Evolutionary conservation across 1,284 basidiomycete species (phyloP).

Genomic region (Fomitopsis schrenkii): DNA sequence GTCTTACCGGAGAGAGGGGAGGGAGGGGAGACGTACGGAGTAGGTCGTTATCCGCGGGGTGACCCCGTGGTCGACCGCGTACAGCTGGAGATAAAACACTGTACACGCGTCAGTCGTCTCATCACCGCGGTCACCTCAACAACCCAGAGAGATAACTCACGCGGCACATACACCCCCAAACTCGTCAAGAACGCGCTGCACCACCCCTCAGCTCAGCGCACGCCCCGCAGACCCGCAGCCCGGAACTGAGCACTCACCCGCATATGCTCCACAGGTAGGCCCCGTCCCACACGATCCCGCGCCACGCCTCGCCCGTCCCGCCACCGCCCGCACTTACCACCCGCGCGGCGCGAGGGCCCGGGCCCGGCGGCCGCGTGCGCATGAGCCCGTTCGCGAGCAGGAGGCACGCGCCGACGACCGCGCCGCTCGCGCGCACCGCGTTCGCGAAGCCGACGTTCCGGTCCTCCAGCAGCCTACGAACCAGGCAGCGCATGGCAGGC

Average conservation of each 20-base stretch:
- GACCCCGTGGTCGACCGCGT: constrained; percentile 40
- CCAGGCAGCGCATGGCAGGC: constrained; percentile 34
- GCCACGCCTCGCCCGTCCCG: background rate
- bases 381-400: constrained; percentile 33
- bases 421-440: constrained; percentile 44
- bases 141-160: constrained; percentile 26
- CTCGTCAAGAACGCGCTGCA: constrained; percentile 27
- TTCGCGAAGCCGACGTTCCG: constrained; percentile 53
- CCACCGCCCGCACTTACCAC: too few relatives aligned
- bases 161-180: constrained; percentile 28
- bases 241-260: constrained; percentile 33
- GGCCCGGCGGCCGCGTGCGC: constrained; percentile 31
- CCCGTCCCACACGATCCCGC: constrained; percentile 33
- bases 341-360: constrained; percentile 15
- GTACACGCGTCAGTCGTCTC: constrained; percentile 6
- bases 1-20: background rate
- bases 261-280: constrained; percentile 39
- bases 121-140: background rate
- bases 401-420: constrained; percentile 27
- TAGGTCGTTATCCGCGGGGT: constrained; percentile 41
- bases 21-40: constrained; percentile 31
- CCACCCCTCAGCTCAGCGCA: constrained; percentile 27
- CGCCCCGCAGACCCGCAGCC: constrained; percentile 11
- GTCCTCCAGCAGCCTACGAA: constrained; percentile 34
- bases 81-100: constrained; percentile 57